Evolutionary conservation across 1,284 basidiomycete species (phyloP).

Genomic region (Cystobasidiaceae sp.): DNA sequence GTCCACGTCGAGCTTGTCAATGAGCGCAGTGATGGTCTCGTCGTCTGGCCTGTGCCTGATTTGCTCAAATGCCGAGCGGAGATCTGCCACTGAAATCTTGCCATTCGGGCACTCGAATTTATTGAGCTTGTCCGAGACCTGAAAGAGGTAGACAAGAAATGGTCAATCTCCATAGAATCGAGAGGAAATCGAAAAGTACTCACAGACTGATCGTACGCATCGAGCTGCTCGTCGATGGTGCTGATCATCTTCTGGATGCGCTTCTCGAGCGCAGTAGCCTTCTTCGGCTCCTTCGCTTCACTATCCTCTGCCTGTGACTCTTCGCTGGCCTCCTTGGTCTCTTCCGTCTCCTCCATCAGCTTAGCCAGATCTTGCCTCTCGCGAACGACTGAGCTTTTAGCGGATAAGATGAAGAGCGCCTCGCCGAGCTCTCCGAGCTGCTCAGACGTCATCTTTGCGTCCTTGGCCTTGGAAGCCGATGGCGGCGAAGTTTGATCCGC

Average conservation of each 20-base stretch:
- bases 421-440: constrained; percentile 92
- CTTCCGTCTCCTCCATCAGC: constrained; percentile 86
- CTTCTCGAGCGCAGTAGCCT: constrained; percentile 66
- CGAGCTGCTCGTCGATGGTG: constrained; percentile 88
- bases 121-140: constrained; percentile 85
- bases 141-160: constrained; percentile 46
- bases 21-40: constrained; percentile 78
- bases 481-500: constrained; percentile 4
- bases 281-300: neutral
- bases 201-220: constrained; percentile 68
- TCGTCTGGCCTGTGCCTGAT: constrained; percentile 90
- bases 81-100: constrained; percentile 80
- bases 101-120: constrained; percentile 92
- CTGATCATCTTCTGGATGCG: constrained; percentile 91
- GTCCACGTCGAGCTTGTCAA: constrained; percentile 92
- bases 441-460: constrained; percentile 93
- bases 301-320: neutral
- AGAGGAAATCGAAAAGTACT: neutral
- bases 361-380: constrained; percentile 85
- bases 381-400: constrained; percentile 94
- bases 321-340: constrained; percentile 55
- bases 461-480: constrained; percentile 48
- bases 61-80: constrained; percentile 82
- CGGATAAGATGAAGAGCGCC: constrained; percentile 82
- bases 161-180: neutral